Base-by-base conservation (phyloP, 1,139 yeast genomes). In the Lodderomyces metapsilosis region DNA sequence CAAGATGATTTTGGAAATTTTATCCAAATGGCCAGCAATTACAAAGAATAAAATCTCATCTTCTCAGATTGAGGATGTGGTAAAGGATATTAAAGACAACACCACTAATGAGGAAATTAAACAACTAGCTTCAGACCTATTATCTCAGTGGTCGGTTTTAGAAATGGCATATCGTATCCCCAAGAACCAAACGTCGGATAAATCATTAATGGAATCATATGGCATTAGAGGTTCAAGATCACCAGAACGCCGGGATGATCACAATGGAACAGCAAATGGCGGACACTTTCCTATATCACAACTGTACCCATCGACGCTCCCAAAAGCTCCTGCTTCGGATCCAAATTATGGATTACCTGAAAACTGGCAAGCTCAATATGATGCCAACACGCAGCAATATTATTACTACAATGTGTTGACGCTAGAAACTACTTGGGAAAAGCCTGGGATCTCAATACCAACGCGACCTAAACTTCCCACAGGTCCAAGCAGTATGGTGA, bases 91-190 rank as follows among this genome's bases (percentile, higher is more conserved):
- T 23, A 58, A 67, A 20, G 46, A 50, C 2, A 33, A 25, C 5
- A 60, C 68, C 12, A 51, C 41, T 2, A 63, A 68, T 41, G 54
- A 59, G 8, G 66, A 64, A 3, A 59, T 81, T 18, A 56, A 56
- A 31, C 40, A 41, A 1, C 58, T 71, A 33, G 74, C 85, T 2
- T 47, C 60, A 6, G 58, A 62, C 8, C 64, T 92, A 37, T 56
- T 88, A 20, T 67, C 71, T 1, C 83, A 75, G 48, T 92, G 98
- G 98, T 71, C 83, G 35, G 68, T 68, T 25, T 75, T 88, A 47
- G 82, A 86, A 56, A 81, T 88, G 78, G 94, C 92, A 6, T 87
- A 84, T 56, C 77, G 95, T 43, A 92, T 92, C 39, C 92, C 92
- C 0, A 82, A 85, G 45, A 52, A 54, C 34, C 42, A 34, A 50